Evolutionary conservation across 1,139 yeast genomes (phyloP).

Genomic region (Debaryomycetaceae sp.): DNA sequence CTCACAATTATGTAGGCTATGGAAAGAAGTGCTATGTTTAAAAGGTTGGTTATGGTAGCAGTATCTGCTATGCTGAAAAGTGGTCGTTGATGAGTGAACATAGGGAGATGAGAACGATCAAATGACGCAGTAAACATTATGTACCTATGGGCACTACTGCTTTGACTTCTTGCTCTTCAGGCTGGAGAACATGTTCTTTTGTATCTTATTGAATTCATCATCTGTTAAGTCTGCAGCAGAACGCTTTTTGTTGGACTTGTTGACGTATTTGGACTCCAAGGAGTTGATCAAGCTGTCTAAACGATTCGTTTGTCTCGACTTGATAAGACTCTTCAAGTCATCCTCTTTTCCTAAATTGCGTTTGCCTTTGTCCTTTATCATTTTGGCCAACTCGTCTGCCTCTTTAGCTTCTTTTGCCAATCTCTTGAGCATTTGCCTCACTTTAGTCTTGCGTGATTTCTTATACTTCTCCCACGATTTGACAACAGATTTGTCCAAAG

Average conservation of each 20-base stretch:
- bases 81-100: neutral
- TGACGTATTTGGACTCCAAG: conserved; percentile 55
- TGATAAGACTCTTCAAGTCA: conserved; percentile 52
- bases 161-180: conserved; percentile 3
- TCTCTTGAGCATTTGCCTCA: conserved; percentile 42
- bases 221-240: conserved; percentile 26
- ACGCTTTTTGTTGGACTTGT: conserved; percentile 35
- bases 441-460: conserved; percentile 42
- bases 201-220: conserved; percentile 30
- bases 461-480: conserved; percentile 54
- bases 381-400: conserved; percentile 58
- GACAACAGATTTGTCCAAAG: conserved; percentile 22
- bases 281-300: conserved; percentile 47
- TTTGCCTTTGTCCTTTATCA: conserved; percentile 40
- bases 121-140: too few species aligned
- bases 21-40: too few species aligned
- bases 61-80: neutral
- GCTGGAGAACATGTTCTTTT: conserved; percentile 15
- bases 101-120: neutral
- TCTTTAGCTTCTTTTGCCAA: conserved; percentile 62
- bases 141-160: neutral
- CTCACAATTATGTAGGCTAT: too few species aligned
- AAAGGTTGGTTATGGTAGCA: neutral
- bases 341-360: conserved; percentile 27
- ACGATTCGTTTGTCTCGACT: conserved; percentile 37